These are phyloP conservation scores for Solanum virginianum DNA, from an alignment of 257 asterid genomes.

Conservation along the genomic window DNA sequence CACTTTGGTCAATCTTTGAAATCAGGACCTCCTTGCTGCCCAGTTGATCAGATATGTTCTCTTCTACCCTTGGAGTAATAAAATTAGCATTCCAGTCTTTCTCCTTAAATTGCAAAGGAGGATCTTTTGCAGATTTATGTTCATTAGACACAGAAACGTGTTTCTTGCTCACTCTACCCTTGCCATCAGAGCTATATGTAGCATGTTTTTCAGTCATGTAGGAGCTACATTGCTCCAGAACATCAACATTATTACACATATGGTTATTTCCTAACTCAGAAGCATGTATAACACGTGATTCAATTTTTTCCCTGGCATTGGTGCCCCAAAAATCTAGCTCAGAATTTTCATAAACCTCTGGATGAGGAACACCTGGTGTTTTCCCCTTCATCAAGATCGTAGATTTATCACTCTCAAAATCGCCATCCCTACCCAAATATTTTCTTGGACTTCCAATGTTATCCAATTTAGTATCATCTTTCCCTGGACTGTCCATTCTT, in stretches of 20 bases:
- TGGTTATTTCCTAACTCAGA: slow-evolving; percentile 3
- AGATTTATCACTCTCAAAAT: slow-evolving; percentile 13
- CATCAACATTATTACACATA: slow-evolving; percentile 6
- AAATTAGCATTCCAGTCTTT: slow-evolving; percentile 2
- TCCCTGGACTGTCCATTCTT: slow-evolving; percentile 16
- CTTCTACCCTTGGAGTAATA: slow-evolving; percentile 4
- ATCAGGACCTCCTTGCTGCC: slow-evolving; percentile 19
- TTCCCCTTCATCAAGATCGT: slow-evolving; percentile 23
- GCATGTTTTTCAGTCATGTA: slow-evolving; percentile 1
- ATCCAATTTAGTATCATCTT: slow-evolving; percentile 20
- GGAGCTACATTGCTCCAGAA: slow-evolving; percentile 3
- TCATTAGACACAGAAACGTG: neutral
- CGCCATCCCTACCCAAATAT: slow-evolving; percentile 17
- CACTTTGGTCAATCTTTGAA: slow-evolving; percentile 13
- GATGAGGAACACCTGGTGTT: slow-evolving; percentile 3
- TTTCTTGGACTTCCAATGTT: slow-evolving; percentile 23
- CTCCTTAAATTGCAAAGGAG: slow-evolving; percentile 13
- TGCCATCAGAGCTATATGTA: slow-evolving; percentile 5
- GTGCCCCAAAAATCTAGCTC: slow-evolving; percentile 7
- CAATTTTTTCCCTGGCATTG: slow-evolving; percentile 1
- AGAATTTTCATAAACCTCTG: slow-evolving; percentile 2
- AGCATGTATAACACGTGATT: neutral
- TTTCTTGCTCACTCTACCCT: slow-evolving; percentile 12
- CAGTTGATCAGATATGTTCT: slow-evolving; percentile 10
- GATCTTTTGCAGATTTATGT: slow-evolving; percentile 17